These are phyloP conservation scores for Penicillium argentinense DNA, from an alignment of 495 filamentous ascomycete genomes.

Conservation along the genomic window DNA sequence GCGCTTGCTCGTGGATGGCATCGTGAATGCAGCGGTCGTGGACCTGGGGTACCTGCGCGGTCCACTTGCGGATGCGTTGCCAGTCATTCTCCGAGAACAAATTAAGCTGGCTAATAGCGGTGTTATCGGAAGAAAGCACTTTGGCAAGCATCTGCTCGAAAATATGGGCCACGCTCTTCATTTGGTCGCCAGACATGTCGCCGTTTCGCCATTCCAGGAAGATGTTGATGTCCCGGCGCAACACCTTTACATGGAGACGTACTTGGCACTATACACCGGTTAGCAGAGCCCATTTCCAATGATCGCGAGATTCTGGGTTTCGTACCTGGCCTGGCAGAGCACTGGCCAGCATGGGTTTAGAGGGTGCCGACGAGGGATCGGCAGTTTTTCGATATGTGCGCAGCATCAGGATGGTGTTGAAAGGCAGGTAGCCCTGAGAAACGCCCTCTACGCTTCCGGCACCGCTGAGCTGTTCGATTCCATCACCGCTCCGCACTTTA, in stretches of 20 bases:
- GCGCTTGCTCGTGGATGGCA: constrained; percentile 44
- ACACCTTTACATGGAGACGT: constrained; percentile 46
- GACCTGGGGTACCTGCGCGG: constrained; percentile 25
- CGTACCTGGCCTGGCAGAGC: constrained; percentile 38
- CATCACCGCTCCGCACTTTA: constrained; percentile 20
- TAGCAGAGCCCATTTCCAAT: neutral
- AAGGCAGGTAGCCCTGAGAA: constrained; percentile 24
- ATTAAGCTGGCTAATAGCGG: constrained; percentile 33
- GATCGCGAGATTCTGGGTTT: neutral
- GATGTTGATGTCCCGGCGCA: constrained; percentile 41
- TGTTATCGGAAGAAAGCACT: constrained; percentile 27
- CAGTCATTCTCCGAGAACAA: constrained; percentile 40
- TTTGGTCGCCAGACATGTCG: constrained; percentile 44
- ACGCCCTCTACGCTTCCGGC: constrained; percentile 7
- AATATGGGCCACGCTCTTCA: constrained; percentile 41
- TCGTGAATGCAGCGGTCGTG: constrained; percentile 54
- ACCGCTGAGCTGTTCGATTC: constrained; percentile 11
- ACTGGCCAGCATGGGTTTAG: constrained; percentile 30
- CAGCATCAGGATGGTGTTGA: constrained; percentile 43
- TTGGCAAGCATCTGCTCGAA: constrained; percentile 36
- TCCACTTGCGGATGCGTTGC: constrained; percentile 44
- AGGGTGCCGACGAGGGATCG: constrained; percentile 11
- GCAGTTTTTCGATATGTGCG: constrained; percentile 31
- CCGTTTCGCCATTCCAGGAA: constrained; percentile 49
- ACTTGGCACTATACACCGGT: constrained; percentile 35